Conservation (phyloP, 73 alveolate species). For the Loxodes magnus region DNA sequence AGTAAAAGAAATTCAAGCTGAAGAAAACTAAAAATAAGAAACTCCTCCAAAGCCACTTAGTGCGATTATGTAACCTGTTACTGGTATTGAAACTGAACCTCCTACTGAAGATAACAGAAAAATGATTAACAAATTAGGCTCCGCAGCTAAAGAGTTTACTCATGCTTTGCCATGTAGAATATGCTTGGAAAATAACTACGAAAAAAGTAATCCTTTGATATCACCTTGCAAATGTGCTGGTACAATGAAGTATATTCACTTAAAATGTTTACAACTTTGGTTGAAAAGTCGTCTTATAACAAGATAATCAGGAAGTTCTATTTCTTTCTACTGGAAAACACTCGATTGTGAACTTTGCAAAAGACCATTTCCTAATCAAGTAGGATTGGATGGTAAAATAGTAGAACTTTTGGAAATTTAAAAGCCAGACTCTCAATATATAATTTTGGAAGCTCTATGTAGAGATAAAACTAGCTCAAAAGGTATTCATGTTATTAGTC, state of each 20-base stretch:
- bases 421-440: slow-evolving; percentile 16
- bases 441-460: slow-evolving; percentile 12
- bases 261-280: slow-evolving; percentile 66
- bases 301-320: slow-evolving; percentile 23
- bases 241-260: slow-evolving; percentile 66
- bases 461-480: slow-evolving; percentile 6
- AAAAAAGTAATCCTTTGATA: slow-evolving; percentile 64
- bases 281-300: slow-evolving; percentile 21
- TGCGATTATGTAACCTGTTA: no score
- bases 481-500: slow-evolving; percentile 8
- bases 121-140: no score
- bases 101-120: no score
- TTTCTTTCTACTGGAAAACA: slow-evolving; percentile 47
- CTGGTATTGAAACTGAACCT: no score
- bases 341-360: slow-evolving; percentile 85
- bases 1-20: no score
- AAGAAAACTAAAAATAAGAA: no score
- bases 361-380: slow-evolving; percentile 54
- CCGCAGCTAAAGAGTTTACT: slow-evolving; percentile 26
- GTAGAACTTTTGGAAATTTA: slow-evolving; percentile 28
- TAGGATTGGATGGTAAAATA: slow-evolving; percentile 4
- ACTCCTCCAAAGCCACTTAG: no score
- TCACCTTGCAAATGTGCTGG: slow-evolving; percentile 85
- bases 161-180: slow-evolving; percentile 17
- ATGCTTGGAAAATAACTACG: slow-evolving; percentile 16